Evolutionary conservation across 2,329 filamentous ascomycete genomes (phyloP), one percentile per base, ranked within the genome.

Genomic region (Microcyclosporella mali): DNA sequence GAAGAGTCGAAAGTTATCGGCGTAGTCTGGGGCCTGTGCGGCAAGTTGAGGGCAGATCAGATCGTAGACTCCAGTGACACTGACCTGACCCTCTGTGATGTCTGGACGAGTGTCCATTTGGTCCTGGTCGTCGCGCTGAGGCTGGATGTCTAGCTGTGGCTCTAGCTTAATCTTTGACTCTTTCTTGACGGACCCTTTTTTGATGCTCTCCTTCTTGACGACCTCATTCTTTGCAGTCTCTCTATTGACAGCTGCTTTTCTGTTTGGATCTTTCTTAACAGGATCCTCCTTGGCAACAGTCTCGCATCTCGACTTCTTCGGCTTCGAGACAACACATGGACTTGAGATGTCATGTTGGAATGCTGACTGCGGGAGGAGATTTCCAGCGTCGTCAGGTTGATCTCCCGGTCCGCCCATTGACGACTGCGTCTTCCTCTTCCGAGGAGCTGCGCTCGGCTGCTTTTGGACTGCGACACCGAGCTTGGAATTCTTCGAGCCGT

Each of bases 21-120:
- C 38, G 4, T 50, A 37, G 15, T 55, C 33, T 2, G 49, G 8
- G 1, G 47, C 41, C 30, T 56, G 55, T 27, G 46, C 45, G 10
- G 41, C 42, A 31, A 57, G 41, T 33, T 53, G 46, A 6, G 43
- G 40, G 35, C 58, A 66, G 8, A 45, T 33, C 11, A 75, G 53
- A 3, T 57, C 49, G 54, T 76, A 77, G 2, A 61, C 57, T 7
- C 74, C 72, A 37, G 72, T 74, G 11, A 76, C 51, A 2, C 49
- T 53, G 40, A 47, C 27, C 27, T 47, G 46, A n/a, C 33, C 30
- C 25, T 31, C 25, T 27, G 47, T 45, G 15, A 47, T 40, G 31
- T 47, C 37, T 30, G 49, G 40, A 16, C 40, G 35, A 15, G 53
- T 50, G 11, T 56, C 49, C 45, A 55, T 50, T 14, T 41, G 6